phyloP scores from a whole-genome alignment of 805 yeast species.

The Saccharomycopsis fermentans region DNA sequence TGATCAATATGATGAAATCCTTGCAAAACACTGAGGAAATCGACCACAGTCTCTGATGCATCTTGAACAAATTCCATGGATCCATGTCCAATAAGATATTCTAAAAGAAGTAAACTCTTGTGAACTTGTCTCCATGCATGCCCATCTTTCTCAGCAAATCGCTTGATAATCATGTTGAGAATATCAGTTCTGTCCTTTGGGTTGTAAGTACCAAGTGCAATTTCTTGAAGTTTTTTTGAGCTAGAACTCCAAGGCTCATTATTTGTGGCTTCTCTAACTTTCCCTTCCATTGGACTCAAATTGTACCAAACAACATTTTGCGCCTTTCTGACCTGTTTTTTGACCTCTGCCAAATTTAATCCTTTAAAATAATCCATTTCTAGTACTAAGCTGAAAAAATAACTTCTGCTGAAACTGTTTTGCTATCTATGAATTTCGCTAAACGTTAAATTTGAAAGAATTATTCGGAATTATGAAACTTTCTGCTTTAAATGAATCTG shows the following conservation, averaged over 20 bases:
- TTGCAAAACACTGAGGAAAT: conserved; percentile 75
- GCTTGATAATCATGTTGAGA: conserved; percentile 60
- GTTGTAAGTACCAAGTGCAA: conserved; percentile 87
- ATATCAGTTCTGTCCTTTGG: conserved; percentile 71
- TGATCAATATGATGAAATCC: conserved; percentile 89
- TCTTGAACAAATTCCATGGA: conserved; percentile 92
- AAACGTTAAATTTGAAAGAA: no score
- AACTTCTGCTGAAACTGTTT: neutral
- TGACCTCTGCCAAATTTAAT: conserved; percentile 85
- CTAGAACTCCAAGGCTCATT: conserved; percentile 99
- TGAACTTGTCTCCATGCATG: conserved; percentile 97
- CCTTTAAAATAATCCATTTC: conserved; percentile 69
- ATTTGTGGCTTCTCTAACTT: conserved; percentile 94
- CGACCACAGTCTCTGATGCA: conserved; percentile 62
- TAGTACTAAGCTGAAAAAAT: neutral
- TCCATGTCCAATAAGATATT: conserved; percentile 83
- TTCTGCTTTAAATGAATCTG: no score
- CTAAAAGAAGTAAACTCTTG: conserved; percentile 84
- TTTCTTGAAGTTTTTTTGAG: conserved; percentile 81
- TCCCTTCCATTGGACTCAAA: conserved; percentile 91
- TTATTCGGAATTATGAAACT: no score
- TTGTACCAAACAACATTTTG: conserved; percentile 85
- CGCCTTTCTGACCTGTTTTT: conserved; percentile 93
- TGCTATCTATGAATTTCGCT: no score
- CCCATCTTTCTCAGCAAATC: conserved; percentile 92